Evolutionary conservation across 345 rosid genomes (phyloP), one percentile per base, ranked within the genome.

Genomic region (Moringa oleifera): DNA sequence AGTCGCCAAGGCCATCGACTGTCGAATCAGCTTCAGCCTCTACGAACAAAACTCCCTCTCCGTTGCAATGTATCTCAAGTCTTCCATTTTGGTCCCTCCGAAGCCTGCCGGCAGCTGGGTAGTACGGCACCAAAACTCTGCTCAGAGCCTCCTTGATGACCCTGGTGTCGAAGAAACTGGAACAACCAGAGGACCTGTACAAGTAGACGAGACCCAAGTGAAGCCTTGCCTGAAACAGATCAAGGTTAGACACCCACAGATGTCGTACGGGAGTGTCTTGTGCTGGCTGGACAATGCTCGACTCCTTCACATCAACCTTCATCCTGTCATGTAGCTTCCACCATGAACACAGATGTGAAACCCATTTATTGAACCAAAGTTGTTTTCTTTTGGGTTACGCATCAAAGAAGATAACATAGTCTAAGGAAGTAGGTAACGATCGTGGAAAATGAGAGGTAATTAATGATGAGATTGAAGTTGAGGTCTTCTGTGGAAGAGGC

Each of bases 41-140:
- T 6, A 73, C 61, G 23, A 76, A 53, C 62, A 73, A 15, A 15
- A 72, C 78, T 62, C 86, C 86, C 53, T 72, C 78, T 17, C 63
- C 81, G 49, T 65, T 82, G 23, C 86, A 82, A 15, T 23, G 20
- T 31, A 82, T 64, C 53, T 74, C 75, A 51, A 69, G 46, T 64
- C 80, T 74, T n/a, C 79, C 86, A 23, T 54, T 65, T 36, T 65
- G 62, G 66, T 77, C 75, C 4, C 46, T 49, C 54, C 49, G 68
- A 15, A 79, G 67, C 18, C 87, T 73, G 23, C 87, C 84, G 16
- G 82, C 87, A 0, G 47, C 68, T 4, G 79, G 80, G 31, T 75
- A 75, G 51, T 62, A 82, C 28, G 70, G 73, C 41, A 77, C 82
- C 28, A 82, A 75, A 55, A 73, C 75, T 50, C 68, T 57, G 57